A percentile compares a stretch with the other conserved stretches of the same genome.
Conservation (phyloP, 164 flowering plant species). For the Hamamelis virginiana region DNA sequence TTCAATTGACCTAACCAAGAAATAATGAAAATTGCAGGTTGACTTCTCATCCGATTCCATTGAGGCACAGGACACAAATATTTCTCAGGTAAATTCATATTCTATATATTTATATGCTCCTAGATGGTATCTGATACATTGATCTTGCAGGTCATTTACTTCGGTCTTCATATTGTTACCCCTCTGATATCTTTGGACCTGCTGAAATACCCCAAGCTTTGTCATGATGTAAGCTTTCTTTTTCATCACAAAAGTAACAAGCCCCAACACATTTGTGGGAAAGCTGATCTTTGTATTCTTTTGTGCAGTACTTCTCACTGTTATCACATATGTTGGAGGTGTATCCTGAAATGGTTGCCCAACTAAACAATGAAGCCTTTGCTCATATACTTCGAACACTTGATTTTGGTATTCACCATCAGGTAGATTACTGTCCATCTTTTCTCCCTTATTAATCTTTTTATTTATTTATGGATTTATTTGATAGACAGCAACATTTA, state of each 20-base stretch:
- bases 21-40: slow-evolving; percentile 47
- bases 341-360: slow-evolving; percentile 86
- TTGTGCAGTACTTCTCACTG: slow-evolving; percentile 74
- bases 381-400: slow-evolving; percentile 66
- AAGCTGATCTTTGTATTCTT: slow-evolving; percentile 10
- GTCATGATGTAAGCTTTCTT: slow-evolving; percentile 65
- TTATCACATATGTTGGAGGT: slow-evolving; percentile 91
- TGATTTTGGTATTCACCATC: slow-evolving; percentile 84
- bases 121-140: slow-evolving; percentile 7
- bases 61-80: slow-evolving; percentile 54
- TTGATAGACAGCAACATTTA: too few species aligned
- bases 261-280: background rate
- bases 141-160: slow-evolving; percentile 71
- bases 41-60: slow-evolving; percentile 85
- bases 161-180: slow-evolving; percentile 84
- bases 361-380: slow-evolving; percentile 66
- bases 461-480: too few species aligned
- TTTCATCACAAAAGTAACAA: background rate
- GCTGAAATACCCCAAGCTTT: slow-evolving; percentile 92
- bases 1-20: background rate
- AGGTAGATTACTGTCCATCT: slow-evolving; percentile 41
- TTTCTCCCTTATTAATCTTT: too few species aligned
- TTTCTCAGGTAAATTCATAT: slow-evolving; percentile 61
- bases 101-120: background rate
- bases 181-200: slow-evolving; percentile 85